Evolutionary conservation across 495 filamentous ascomycete species (phyloP), one percentile per base, ranked within the genome.

Genomic region (Penicillium robsamsonii): DNA sequence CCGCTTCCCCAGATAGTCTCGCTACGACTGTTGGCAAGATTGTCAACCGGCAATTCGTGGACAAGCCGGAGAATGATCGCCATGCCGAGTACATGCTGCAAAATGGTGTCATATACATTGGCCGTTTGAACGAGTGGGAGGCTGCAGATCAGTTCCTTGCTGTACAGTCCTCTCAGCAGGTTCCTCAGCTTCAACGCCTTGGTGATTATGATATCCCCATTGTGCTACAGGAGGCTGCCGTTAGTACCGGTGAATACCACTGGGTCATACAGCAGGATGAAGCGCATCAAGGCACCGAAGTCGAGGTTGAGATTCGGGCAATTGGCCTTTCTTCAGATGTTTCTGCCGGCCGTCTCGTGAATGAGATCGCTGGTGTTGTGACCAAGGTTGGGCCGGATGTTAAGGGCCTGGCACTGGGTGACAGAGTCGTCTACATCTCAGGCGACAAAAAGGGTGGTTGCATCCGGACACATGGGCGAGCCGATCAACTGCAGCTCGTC

Each of bases 81-180:
- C 62, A 70, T 46, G 64, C 59, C 4, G 68, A 70, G 27, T 67
- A 63, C 52, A 46, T 59, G 33, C 20, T 70, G 24, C 50, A 46
- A 10, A 29, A 69, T 45, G 53, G 58, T 17, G 57, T 62, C 2
- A 58, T 71, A n/a, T 61, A 73, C 31, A 60, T 70, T 24, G 61
- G 63, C 27, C 69, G 66, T 51, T 52, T 75, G 7, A 52, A 55
- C 30, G 52, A 64, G 9, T 63, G 59, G 30, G 47, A 66, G 13
- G 15, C 29, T 4, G 56, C 58, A 4, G 64, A 69, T 22, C 33
- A 63, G 10, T 69, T 67, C 31, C 53, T 70, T 5, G 40, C 53
- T 51, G 5, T 27, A 17, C 46, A 50, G 18, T 55, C 64, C 11
- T 59, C 45, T 3, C 46, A 37, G 18, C 15, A 35, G 1, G 11